These are phyloP conservation scores for Paraurostyla sp. DNA, from an alignment of 73 alveolate species.

Conservation along the genomic window DNA sequence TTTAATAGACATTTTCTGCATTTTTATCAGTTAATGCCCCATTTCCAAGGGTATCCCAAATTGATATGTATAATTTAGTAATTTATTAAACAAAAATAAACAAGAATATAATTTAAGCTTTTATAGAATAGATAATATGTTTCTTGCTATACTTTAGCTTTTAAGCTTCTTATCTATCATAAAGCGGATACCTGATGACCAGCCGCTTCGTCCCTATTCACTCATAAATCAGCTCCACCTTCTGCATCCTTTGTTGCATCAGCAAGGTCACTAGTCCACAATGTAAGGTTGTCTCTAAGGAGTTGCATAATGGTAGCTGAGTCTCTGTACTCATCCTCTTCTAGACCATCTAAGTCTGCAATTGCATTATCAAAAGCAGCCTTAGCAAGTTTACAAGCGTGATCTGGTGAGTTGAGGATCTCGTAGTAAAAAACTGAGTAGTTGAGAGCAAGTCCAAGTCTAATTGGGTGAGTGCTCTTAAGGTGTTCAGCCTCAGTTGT, in stretches of 20 bases:
- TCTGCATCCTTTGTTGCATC: conserved; percentile 73
- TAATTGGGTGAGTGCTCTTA: conserved; percentile 92
- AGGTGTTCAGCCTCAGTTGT: conserved; percentile 84
- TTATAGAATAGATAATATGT: no score
- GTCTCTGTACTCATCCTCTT: conserved; percentile 94
- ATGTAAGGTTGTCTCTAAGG: conserved; percentile 89
- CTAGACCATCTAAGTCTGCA: conserved; percentile 87
- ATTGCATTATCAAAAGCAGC: conserved; percentile 89
- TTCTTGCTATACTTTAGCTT: no score
- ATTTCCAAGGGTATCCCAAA: no score
- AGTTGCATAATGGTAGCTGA: conserved; percentile 87
- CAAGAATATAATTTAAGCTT: no score
- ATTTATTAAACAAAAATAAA: no score
- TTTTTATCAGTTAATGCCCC: no score
- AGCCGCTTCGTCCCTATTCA: neutral
- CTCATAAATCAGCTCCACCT: neutral
- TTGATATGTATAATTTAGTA: no score
- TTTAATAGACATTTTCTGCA: no score
- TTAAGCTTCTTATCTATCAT: neutral
- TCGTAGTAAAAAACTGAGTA: conserved; percentile 94
- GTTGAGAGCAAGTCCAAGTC: conserved; percentile 92
- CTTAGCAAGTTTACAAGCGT: conserved; percentile 90
- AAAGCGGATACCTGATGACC: neutral
- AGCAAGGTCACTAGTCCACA: conserved; percentile 92
- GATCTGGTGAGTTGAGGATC: conserved; percentile 80